These are phyloP conservation scores for Syncephalastrum sp. DNA, from an alignment of 371 early-diverging fungal species.

Conservation along the genomic window DNA sequence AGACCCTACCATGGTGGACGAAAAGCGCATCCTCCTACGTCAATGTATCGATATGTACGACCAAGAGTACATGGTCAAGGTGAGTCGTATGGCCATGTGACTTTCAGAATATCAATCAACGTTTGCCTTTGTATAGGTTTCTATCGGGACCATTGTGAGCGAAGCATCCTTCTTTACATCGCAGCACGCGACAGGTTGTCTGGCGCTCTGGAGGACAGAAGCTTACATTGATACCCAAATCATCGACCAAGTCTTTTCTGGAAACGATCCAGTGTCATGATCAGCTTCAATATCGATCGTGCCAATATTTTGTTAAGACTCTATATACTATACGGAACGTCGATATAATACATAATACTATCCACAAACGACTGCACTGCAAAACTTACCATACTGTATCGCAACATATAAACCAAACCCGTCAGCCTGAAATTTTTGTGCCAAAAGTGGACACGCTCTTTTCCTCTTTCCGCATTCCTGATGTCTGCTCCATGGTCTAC, in stretches of 20 bases:
- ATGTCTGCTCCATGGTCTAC: conserved; percentile 1
- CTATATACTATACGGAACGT: too few relatives aligned
- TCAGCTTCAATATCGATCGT: too few relatives aligned
- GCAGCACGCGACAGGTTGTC: conserved; percentile 29
- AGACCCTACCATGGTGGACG: too few relatives aligned
- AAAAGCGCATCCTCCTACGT: background rate
- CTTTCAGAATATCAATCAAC: background rate
- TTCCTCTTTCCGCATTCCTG: background rate
- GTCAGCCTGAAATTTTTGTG: background rate
- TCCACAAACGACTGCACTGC: too few relatives aligned
- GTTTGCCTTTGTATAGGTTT: conserved; percentile 13
- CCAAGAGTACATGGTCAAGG: conserved; percentile 32
- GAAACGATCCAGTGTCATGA: too few relatives aligned
- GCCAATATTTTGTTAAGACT: too few relatives aligned
- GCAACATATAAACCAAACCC: too few relatives aligned
- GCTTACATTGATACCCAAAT: conserved; percentile 29
- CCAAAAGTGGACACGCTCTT: background rate
- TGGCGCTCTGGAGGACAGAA: conserved; percentile 32
- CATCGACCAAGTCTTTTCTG: conserved; percentile 3
- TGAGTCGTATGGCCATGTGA: conserved; percentile 4
- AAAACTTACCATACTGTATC: too few relatives aligned
- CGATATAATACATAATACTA: too few relatives aligned
- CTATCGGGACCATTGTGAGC: conserved; percentile 19
- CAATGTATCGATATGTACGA: conserved; percentile 29
- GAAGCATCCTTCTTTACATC: conserved; percentile 25